phyloP scores from a whole-genome alignment of 192 early-diverging fungal species.

The Linnemannia zychae region DNA sequence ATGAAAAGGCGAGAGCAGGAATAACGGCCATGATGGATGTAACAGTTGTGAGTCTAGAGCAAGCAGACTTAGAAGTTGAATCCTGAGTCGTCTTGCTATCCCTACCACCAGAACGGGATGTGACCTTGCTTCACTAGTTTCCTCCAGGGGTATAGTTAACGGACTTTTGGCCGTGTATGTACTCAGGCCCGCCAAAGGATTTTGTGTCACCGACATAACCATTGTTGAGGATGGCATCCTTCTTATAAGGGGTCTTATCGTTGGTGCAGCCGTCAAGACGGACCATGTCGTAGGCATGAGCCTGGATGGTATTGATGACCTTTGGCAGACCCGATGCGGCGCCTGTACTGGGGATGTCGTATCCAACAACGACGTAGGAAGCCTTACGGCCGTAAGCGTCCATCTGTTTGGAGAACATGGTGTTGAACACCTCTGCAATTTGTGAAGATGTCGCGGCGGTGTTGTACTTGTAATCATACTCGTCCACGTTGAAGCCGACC shows the following conservation, averaged over 20 bases:
- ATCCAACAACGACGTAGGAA: conserved; percentile 56
- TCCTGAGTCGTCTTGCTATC: conserved; percentile 1
- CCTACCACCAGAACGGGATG: not conserved
- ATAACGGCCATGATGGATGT: conserved; percentile 2
- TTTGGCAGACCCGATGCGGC: conserved; percentile 56
- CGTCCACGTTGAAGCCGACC: conserved; percentile 59
- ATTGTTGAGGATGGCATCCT: conserved; percentile 37
- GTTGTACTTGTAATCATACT: conserved; percentile 59
- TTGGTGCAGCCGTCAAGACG: conserved; percentile 60
- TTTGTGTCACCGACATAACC: conserved; percentile 52
- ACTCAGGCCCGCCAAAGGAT: conserved; percentile 52
- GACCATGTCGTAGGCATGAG: conserved; percentile 61
- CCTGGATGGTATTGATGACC: conserved; percentile 54
- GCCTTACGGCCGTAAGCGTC: conserved; percentile 61
- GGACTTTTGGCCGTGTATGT: conserved; percentile 52
- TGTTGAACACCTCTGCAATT: conserved; percentile 54
- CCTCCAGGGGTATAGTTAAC: conserved; percentile 13
- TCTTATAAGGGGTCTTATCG: conserved; percentile 60
- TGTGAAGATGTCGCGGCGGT: conserved; percentile 30
- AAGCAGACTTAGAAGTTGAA: not conserved
- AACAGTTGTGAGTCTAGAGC: not conserved
- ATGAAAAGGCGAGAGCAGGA: conserved; percentile 29
- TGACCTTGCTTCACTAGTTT: not conserved
- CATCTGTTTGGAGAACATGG: conserved; percentile 53
- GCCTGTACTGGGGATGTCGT: conserved; percentile 61